phyloP scores from a whole-genome alignment of 108 stramenopile species.

The Cyclotella sp. region DNA sequence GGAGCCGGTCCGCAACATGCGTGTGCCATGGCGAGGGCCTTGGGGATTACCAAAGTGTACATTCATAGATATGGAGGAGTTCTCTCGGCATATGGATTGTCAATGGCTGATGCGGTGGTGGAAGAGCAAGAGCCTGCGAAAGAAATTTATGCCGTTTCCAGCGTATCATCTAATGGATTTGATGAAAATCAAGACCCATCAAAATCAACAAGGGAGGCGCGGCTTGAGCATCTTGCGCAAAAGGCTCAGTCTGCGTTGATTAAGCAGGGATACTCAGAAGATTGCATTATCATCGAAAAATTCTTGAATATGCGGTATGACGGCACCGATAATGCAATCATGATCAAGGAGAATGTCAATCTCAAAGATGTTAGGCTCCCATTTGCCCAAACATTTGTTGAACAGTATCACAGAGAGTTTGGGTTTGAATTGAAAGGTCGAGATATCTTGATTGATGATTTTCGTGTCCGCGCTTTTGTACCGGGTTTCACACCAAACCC shows the following conservation, averaged over 20 bases:
- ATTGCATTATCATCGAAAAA: constrained; percentile 69
- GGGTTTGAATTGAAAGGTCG: constrained; percentile 91
- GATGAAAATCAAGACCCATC: constrained; percentile 46
- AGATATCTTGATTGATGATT: constrained; percentile 94
- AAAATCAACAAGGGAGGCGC: constrained; percentile 59
- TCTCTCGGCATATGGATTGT: constrained; percentile 95
- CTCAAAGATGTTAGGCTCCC: constrained; percentile 31
- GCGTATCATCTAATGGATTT: constrained; percentile 34
- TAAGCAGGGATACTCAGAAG: constrained; percentile 82
- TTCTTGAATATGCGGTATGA: constrained; percentile 93
- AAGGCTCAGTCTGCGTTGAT: constrained; percentile 66
- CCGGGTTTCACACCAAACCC: constrained; percentile 66
- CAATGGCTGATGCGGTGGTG: constrained; percentile 92
- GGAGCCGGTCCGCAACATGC: constrained; percentile 99
- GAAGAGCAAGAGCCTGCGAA: constrained; percentile 96
- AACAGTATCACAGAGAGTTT: constrained; percentile 90
- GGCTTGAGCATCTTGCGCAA: constrained; percentile 66
- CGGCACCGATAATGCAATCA: constrained; percentile 97
- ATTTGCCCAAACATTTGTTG: constrained; percentile 69
- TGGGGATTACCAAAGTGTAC: constrained; percentile 93
- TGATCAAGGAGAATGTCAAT: constrained; percentile 62
- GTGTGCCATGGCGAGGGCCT: constrained; percentile 91
- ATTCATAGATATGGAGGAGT: constrained; percentile 96
- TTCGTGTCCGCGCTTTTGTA: constrained; percentile 93
- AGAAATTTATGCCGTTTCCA: constrained; percentile 54